Evolutionary conservation across 768 basidiomycete genomes (phyloP), one percentile per base, ranked within the genome.

Genomic region (Cytidiella melzeri): DNA sequence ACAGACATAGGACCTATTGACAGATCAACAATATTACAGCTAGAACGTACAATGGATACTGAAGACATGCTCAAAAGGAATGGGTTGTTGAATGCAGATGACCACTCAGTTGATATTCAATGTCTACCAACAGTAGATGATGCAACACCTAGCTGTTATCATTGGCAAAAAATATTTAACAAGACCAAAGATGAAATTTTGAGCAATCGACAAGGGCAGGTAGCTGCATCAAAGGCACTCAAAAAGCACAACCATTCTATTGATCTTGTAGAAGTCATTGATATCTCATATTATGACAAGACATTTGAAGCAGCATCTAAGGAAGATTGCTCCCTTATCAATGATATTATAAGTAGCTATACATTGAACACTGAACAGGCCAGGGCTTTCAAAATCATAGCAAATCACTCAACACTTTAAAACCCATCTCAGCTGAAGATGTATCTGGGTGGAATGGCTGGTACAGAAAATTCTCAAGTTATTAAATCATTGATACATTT

Each of bases 391-490:
- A 25, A 45, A 7, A 58, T 61, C 25, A 45, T 61, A 44, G 55
- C 55, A 5, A 51, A 57, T 28, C 55, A 60, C 45, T 25, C 54
- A 12, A 20, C 23, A 15, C 18, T 43, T n/a, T 39, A 41, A 21
- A 37, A 5, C 18, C 23, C 34, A 3, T 50, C 55, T 6, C 52
- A 46, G 20, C 39, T 61, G 13, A 36, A 47, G 6, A 59, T 61
- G 60, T 57, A 61, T 38, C 20, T 61, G 11, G 60, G 55, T 1
- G 60, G 56, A 2, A 61, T 61, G 55, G 60, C 44, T 18, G 60
- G 60, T n/a, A 61, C 55, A 13, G 56, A 55, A 15, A 59, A 59
- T 38, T 56, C 58, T n/a, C 52, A 55, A 45, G 58, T 61, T 1
- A 51, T 61, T n/a, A 53, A 59, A 41, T 54, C 56, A 1, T 18